Evolutionary conservation across 768 basidiomycete genomes (phyloP).

Genomic region (Pleurotus ostreatus): DNA sequence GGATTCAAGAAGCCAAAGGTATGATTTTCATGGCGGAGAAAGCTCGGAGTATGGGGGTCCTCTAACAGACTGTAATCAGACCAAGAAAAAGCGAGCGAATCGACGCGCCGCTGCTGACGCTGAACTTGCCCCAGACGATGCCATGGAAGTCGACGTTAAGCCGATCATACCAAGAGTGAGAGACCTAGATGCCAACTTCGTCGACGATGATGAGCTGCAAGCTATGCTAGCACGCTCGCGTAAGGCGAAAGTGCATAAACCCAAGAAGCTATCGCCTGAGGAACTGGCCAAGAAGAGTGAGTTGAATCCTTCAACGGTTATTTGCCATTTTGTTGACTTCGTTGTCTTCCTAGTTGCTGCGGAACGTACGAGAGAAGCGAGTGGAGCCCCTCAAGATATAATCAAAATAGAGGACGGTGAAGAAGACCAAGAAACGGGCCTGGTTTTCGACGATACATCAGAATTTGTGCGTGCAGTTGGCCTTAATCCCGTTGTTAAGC

Average conservation of each 20-base stretch:
- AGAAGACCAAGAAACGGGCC: constrained; percentile 44
- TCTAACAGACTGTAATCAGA: constrained; percentile 38
- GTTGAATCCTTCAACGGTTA: constrained; percentile 18
- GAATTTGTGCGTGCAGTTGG: constrained; percentile 91
- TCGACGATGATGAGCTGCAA: constrained; percentile 98
- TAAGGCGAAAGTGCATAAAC: constrained; percentile 73
- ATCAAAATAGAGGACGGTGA: constrained; percentile 44
- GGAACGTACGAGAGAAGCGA: constrained; percentile 51
- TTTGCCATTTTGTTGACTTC: not conserved
- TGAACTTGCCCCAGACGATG: constrained; percentile 43
- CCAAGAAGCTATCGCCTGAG: constrained; percentile 76
- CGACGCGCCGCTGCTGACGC: constrained; percentile 54
- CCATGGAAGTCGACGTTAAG: constrained; percentile 80
- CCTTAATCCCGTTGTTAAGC: constrained; percentile 51
- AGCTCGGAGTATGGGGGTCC: not conserved
- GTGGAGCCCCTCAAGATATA: constrained; percentile 29
- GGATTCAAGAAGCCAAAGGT: constrained; percentile 97
- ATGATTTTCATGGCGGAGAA: constrained; percentile 11
- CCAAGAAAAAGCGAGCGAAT: constrained; percentile 87
- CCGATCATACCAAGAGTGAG: constrained; percentile 64
- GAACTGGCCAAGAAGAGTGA: constrained; percentile 75
- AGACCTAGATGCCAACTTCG: constrained; percentile 83
- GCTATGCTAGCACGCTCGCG: constrained; percentile 85
- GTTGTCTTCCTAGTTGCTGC: constrained; percentile 50
- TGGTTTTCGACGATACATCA: constrained; percentile 94